Evolutionary conservation across 352 stramenopile genomes (phyloP), one percentile per base, ranked within the genome.

Genomic region (Phytophthora boehmeriae): DNA sequence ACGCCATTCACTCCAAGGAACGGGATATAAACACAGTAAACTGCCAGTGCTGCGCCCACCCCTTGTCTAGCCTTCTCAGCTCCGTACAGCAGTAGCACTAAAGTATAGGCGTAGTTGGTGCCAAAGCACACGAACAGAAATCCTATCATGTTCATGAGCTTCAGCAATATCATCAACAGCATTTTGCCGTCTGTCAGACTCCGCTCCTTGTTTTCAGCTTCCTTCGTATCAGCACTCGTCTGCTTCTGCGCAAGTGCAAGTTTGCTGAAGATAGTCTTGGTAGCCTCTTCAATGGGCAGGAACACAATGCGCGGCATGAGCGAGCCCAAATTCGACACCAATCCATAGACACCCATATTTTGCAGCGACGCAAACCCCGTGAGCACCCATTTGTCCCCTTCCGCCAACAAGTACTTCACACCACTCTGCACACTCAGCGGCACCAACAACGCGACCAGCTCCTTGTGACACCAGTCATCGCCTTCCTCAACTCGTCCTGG

Each of bases 371-470:
- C 88, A n/a, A 97, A 86, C 4, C 89, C 61, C 13, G 95, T 89
- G 5, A 99, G 75, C 4, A 98, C 84, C 71, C 98, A 97, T 66
- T 97, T 97, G 75, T 99, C 96, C 16, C 93, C 97, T 69, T 99
- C 96, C 0, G 95, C 99, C 25, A 99, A 78, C 8, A 97, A 62
- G 74, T 99, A 98, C 78, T 99, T 99, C 66, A 99, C 92, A 20
- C 97, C 75, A 45, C 92, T 97, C 67, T 99, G 96, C 10, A 98
- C 62, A 25, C 88, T 92, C 51, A 99, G 66, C 16, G 87, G 82
- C 23, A 77, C 49, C 27, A 93, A 60, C 16, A 96, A 68, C 20
- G 66, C 47, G 56, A 95, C 47, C 9, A 96, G 63, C 20, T 89
- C 69, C 1, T 44, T 20, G n/a, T 93, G 76, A 48, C 90, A 85